Percentiles rank a stretch among this genome's conserved stretches.
phyloP scores from a whole-genome alignment of 2,329 filamentous ascomycete genomes.

The Xylariaceae sp. region DNA sequence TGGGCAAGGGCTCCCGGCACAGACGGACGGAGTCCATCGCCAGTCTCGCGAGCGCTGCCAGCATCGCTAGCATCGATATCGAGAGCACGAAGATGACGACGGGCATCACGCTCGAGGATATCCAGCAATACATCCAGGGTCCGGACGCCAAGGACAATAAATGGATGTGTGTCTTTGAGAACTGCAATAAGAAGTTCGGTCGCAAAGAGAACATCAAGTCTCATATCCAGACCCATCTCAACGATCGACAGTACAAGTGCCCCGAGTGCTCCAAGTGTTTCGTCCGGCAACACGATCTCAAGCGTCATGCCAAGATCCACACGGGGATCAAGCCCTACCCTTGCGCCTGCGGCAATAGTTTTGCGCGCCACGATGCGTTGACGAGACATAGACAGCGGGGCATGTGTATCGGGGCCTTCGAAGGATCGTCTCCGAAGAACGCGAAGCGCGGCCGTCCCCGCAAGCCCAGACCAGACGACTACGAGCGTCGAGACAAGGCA shows the following conservation, averaged over 20 bases:
- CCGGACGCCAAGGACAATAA: constrained; percentile 69
- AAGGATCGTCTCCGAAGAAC: constrained; percentile 60
- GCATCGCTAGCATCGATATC: constrained; percentile 57
- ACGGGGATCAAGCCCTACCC: constrained; percentile 93
- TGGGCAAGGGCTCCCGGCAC: constrained; percentile 37
- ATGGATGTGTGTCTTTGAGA: constrained; percentile 70
- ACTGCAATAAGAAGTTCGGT: constrained; percentile 87
- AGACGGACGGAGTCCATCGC: constrained; percentile 56
- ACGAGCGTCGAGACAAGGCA: constrained; percentile 53
- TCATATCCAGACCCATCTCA: constrained; percentile 95
- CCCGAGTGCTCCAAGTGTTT: constrained; percentile 93
- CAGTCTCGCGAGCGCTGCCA: constrained; percentile 52
- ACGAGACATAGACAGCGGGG: constrained; percentile 91
- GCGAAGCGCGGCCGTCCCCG: constrained; percentile 59
- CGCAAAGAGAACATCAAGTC: constrained; percentile 98
- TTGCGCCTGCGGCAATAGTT: constrained; percentile 89
- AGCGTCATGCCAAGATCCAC: constrained; percentile 96
- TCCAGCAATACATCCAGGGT: constrained; percentile 66
- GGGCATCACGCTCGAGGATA: constrained; percentile 81
- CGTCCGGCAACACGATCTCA: constrained; percentile 93
- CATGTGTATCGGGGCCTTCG: constrained; percentile 94
- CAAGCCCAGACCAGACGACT: constrained; percentile 55
- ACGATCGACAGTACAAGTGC: constrained; percentile 91
- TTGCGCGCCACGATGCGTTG: constrained; percentile 90
- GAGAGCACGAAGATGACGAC: constrained; percentile 67